phyloP scores from a whole-genome alignment of 441 rosid genomes.

The Adansonia rubrostipa region DNA sequence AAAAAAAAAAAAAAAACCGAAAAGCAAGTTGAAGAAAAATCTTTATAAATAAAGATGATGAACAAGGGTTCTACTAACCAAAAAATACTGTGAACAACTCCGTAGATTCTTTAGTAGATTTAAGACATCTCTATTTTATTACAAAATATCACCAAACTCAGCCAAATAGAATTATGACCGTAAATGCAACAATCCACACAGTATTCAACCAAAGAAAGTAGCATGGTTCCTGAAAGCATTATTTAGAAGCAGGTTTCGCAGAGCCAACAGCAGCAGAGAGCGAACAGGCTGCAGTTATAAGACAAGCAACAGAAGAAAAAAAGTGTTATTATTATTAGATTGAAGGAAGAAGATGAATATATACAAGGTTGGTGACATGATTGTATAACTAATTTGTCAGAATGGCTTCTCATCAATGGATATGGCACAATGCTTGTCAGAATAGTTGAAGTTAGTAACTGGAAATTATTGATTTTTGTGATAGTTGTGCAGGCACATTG shows the following conservation, averaged over 20 bases:
- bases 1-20: neutral
- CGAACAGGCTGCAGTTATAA: constrained; percentile 51
- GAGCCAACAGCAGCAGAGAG: constrained; percentile 75
- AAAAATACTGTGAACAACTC: neutral
- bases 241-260: constrained; percentile 57
- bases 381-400: neutral
- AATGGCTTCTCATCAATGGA: neutral
- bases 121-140: neutral
- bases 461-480: no score
- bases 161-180: neutral
- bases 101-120: neutral
- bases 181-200: neutral
- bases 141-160: neutral
- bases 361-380: neutral
- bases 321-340: neutral
- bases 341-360: neutral
- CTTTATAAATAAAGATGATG: neutral
- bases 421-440: no score
- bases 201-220: neutral
- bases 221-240: neutral
- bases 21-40: neutral
- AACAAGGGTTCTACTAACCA: neutral
- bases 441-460: no score
- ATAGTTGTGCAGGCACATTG: no score
- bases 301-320: neutral